phyloP scores from a whole-genome alignment of 352 stramenopile species.

The Thalassiosira allenii region DNA sequence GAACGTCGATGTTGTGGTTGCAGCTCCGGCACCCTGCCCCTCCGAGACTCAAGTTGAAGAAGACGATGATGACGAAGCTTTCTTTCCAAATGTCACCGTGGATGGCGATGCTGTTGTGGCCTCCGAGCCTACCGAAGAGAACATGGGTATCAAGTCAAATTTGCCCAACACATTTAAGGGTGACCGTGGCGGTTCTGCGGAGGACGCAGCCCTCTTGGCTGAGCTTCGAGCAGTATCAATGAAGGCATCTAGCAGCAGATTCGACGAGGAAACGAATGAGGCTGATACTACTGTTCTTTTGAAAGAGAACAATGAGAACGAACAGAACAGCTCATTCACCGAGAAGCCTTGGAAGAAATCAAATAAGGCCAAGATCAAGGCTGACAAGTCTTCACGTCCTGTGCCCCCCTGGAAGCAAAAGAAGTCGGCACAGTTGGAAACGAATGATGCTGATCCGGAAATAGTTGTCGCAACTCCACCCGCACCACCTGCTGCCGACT shows the following conservation, averaged over 20 bases:
- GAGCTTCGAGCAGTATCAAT: slow-evolving; percentile 64
- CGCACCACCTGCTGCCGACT: too few species aligned
- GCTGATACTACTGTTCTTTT: too few species aligned
- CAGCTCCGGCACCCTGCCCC: neutral
- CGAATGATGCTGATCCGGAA: too few species aligned
- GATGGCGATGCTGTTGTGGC: too few species aligned
- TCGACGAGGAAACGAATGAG: slow-evolving; percentile 19
- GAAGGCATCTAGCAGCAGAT: slow-evolving; percentile 41
- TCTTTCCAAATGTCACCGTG: neutral
- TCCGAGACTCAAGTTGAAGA: neutral
- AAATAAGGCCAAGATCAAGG: too few species aligned
- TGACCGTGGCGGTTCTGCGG: slow-evolving; percentile 52
- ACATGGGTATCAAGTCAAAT: slow-evolving; percentile 40
- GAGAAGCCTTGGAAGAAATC: slow-evolving; percentile 29
- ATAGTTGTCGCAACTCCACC: too few species aligned
- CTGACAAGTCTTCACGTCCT: neutral
- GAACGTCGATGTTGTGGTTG: slow-evolving; percentile 8
- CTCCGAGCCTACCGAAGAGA: slow-evolving; percentile 20
- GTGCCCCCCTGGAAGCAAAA: slow-evolving; percentile 16
- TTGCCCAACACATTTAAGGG: slow-evolving; percentile 62
- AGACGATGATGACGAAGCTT: neutral
- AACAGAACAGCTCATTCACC: neutral
- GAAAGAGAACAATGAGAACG: slow-evolving; percentile 9
- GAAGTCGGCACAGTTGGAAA: too few species aligned
- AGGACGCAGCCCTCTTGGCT: slow-evolving; percentile 67